A percentile compares a stretch with the other conserved stretches of the same genome.
These are phyloP conservation scores for Septoria petroselini DNA, from an alignment of 2,329 filamentous ascomycete species.

Conservation along the genomic window DNA sequence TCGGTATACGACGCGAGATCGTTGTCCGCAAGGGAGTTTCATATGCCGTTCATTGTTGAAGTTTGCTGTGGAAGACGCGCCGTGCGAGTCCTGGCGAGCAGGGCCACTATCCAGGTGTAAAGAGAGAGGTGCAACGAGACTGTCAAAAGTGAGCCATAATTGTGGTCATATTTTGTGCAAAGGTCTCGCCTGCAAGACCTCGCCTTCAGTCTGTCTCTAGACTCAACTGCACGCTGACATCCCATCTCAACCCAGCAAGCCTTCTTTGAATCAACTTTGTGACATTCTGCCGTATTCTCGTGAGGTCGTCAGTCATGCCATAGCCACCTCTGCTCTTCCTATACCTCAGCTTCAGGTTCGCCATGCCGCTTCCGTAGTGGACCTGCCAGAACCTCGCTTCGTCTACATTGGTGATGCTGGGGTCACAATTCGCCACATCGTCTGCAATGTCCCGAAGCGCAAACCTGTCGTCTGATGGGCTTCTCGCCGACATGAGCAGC, in stretches of 20 bases:
- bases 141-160: background rate
- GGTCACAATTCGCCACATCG: slow-evolving; percentile 74
- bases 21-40: too few species aligned
- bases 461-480: slow-evolving; percentile 36
- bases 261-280: slow-evolving; percentile 77
- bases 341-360: slow-evolving; percentile 80
- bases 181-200: background rate
- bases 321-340: slow-evolving; percentile 60
- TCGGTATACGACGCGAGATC: background rate
- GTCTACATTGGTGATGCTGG: slow-evolving; percentile 71
- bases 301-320: slow-evolving; percentile 55
- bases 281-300: slow-evolving; percentile 71
- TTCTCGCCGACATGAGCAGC: slow-evolving; percentile 83
- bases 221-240: slow-evolving; percentile 81
- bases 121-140: background rate
- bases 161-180: background rate
- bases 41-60: too few species aligned
- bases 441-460: slow-evolving; percentile 71
- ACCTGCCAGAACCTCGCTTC: slow-evolving; percentile 98
- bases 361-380: slow-evolving; percentile 94
- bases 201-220: slow-evolving; percentile 21
- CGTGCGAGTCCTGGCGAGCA: too few species aligned
- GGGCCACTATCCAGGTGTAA: background rate
- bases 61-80: too few species aligned
- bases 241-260: slow-evolving; percentile 85